Percentiles rank a stretch among this genome's conserved stretches.
These are phyloP conservation scores for Dryas integrifolia DNA, from an alignment of 331 rosid species.

Conservation along the genomic window DNA sequence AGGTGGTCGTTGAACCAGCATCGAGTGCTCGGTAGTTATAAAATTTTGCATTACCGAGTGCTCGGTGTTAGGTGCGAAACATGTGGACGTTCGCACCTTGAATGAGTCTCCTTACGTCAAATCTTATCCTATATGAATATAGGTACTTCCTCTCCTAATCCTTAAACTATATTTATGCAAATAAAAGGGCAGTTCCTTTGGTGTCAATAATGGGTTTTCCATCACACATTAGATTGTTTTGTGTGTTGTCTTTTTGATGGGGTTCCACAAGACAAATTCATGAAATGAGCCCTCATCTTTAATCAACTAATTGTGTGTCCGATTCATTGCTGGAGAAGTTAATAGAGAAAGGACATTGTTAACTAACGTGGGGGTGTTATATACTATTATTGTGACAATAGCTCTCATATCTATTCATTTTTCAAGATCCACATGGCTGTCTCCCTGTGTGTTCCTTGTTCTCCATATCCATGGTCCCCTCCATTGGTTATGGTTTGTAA, in stretches of 20 bases:
- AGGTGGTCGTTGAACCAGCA: too few species aligned
- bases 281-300: neutral
- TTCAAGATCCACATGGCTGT: conserved; percentile 19
- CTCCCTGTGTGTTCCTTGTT: conserved; percentile 13
- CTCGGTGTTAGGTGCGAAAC: too few species aligned
- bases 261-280: conserved; percentile 15
- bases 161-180: neutral
- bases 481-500: neutral
- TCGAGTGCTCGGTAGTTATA: too few species aligned
- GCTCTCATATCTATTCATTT: neutral
- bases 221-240: neutral
- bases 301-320: neutral
- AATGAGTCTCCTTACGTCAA: too few species aligned
- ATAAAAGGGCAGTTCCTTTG: neutral
- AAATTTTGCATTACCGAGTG: too few species aligned
- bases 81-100: too few species aligned
- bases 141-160: neutral
- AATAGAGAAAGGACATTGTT: neutral
- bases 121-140: too few species aligned
- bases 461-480: conserved; percentile 4
- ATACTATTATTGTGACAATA: neutral
- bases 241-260: conserved; percentile 9
- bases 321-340: neutral
- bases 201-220: neutral
- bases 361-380: neutral